Base-by-base conservation (phyloP, 2,329 filamentous ascomycete species). In the Penicillium decumbens region DNA sequence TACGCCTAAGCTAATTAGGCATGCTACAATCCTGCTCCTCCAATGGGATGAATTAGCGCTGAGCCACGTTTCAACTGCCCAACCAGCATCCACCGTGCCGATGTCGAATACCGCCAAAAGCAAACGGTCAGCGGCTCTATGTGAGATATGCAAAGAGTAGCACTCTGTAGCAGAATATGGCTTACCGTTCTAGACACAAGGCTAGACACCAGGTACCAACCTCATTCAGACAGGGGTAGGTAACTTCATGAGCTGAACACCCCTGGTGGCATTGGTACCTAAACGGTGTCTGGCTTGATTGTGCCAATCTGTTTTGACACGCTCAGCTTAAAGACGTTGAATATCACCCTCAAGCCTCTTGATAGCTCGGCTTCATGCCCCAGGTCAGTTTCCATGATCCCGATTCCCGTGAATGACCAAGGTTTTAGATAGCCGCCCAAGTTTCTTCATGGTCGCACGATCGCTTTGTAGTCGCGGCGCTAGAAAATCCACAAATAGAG, bases 401-500 rank as follows among this genome's bases (percentile, higher is more conserved):
- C 15, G 15, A 23, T 15, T 15, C 38, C 23, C 5, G 8, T n/a
- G 38, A 40, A 40, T 40, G 38, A 13, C 38, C 23, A 40, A 27
- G 38, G 25, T 40, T 23, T 23, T 27, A n/a, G 13, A 10, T 40
- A 40, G 38, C 38, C 38, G 38, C 38, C 23, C 38, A 4, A 23
- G 5, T 15, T 10, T 20, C 37, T 24, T n/a, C 18, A 12, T 25
- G 39, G 40, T 48, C 46, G 40, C 49, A 51, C 41, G 41, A 48
- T 41, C 24, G 27, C 41, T 37, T 44, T 43, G 37, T 25, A 43
- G n/a, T 27, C 41, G 28, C 43, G 38, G 38, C 37, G 25, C 49
- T 47, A 51, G 47, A 44, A 51, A 47, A 51, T 29, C 41, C 7
- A 25, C 49, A 37, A 51, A 51, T 50, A 6, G 29, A 9, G 12